Conservation (phyloP, 1,284 basidiomycete genomes). For the Tetrapyrgos nigripes region DNA sequence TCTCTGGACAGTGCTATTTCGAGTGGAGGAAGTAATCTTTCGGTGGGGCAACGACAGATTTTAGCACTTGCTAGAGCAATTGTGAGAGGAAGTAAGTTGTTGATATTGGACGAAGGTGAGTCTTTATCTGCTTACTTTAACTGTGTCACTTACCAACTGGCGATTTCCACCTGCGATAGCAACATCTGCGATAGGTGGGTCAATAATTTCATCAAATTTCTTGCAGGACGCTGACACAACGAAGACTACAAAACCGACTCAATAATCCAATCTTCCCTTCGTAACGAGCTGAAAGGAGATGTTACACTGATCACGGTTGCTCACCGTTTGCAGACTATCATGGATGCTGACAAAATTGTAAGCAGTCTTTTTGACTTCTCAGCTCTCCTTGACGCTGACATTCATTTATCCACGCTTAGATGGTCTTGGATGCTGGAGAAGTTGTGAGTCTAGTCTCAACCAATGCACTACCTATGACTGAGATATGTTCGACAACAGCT, state of each 20-base stretch:
- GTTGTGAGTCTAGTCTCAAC: conserved; percentile 20
- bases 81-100: conserved; percentile 60
- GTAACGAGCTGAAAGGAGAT: conserved; percentile 57
- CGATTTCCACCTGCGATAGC: conserved; percentile 34
- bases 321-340: conserved; percentile 74
- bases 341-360: conserved; percentile 61
- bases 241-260: conserved; percentile 65
- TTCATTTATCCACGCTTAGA: conserved; percentile 10
- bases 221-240: conserved; percentile 14
- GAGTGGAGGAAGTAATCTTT: conserved; percentile 49
- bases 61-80: conserved; percentile 20
- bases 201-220: neutral
- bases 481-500: conserved; percentile 31
- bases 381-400: conserved; percentile 44
- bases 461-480: too few species aligned
- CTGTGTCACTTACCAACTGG: too few species aligned
- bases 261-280: conserved; percentile 63
- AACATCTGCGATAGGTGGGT: conserved; percentile 58
- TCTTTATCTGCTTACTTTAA: neutral
- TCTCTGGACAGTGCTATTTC: conserved; percentile 62
- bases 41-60: conserved; percentile 51
- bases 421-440: conserved; percentile 23
- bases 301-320: conserved; percentile 72
- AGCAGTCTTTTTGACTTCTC: conserved; percentile 40
- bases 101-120: conserved; percentile 67